A percentile compares a stretch with the other conserved stretches of the same genome.
Conservation (phyloP, 2,329 filamentous ascomycete genomes). For the Phyllosticta ampelicida region DNA sequence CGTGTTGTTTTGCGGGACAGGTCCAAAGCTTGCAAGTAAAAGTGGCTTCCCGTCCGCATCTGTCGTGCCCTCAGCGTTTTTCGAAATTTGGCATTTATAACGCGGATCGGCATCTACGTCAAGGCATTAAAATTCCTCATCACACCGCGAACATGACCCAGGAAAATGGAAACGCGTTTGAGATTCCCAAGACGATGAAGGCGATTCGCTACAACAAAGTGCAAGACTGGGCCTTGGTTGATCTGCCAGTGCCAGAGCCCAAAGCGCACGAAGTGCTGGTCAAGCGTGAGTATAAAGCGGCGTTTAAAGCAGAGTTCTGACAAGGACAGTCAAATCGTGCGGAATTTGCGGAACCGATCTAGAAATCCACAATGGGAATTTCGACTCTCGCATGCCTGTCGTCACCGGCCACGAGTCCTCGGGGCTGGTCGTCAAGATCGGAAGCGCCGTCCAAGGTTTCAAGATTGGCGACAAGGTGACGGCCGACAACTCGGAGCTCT, state of each 20-base stretch:
- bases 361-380: constrained; percentile 60
- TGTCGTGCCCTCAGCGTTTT: neutral
- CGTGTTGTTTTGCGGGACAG: neutral
- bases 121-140: no score
- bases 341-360: constrained; percentile 20
- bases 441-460: constrained; percentile 47
- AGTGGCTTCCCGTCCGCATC: neutral
- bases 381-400: constrained; percentile 30
- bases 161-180: neutral
- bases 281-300: neutral
- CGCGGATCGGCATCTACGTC: no score
- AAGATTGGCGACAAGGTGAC: constrained; percentile 51
- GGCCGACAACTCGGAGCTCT: constrained; percentile 54
- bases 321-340: constrained; percentile 10
- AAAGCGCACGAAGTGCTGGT: constrained; percentile 11
- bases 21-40: neutral
- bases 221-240: constrained; percentile 12
- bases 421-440: constrained; percentile 50
- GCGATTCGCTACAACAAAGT: constrained; percentile 12
- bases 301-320: neutral
- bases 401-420: constrained; percentile 52
- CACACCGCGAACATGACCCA: neutral
- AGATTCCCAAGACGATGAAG: constrained; percentile 10
- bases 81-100: neutral
- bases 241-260: constrained; percentile 10